Evolutionary conservation across 176 grass and related monocot genomes (phyloP).

Genomic region (Melocanna baccifera): DNA sequence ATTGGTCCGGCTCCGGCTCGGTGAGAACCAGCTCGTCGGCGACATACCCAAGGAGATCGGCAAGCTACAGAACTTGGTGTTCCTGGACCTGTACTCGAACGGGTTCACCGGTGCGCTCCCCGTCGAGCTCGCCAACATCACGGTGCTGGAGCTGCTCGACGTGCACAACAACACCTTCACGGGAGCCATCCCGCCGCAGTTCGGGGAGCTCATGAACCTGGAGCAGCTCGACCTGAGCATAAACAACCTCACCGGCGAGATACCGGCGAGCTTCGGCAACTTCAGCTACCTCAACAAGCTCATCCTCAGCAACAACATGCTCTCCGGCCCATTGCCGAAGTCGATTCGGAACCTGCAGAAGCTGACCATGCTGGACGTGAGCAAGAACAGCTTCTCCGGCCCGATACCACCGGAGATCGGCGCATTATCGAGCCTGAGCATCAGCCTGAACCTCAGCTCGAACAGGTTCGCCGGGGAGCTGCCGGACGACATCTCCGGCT

Average conservation of each 20-base stretch:
- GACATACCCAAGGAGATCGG: slow-evolving; percentile 71
- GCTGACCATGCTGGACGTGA: slow-evolving; percentile 77
- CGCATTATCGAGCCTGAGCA: slow-evolving; percentile 68
- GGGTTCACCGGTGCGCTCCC: slow-evolving; percentile 56
- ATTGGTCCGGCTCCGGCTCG: slow-evolving; percentile 69
- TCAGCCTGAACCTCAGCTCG: slow-evolving; percentile 77
- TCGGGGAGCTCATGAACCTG: slow-evolving; percentile 80
- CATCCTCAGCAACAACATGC: slow-evolving; percentile 64
- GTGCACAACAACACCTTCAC: slow-evolving; percentile 80
- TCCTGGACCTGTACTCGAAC: slow-evolving; percentile 86
- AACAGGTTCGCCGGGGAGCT: slow-evolving; percentile 75
- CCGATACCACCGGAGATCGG: slow-evolving; percentile 58
- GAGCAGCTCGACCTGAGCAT: slow-evolving; percentile 91
- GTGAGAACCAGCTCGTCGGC: slow-evolving; percentile 81
- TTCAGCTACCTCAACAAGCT: slow-evolving; percentile 97
- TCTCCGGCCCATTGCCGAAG: slow-evolving; percentile 53
- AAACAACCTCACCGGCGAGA: slow-evolving; percentile 63
- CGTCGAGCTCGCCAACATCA: slow-evolving; percentile 71
- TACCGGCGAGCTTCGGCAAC: slow-evolving; percentile 79
- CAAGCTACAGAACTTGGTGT: slow-evolving; percentile 83
- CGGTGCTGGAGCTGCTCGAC: slow-evolving; percentile 86
- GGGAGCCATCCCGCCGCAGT: slow-evolving; percentile 48
- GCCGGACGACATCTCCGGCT: slow-evolving; percentile 69
- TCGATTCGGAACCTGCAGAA: slow-evolving; percentile 83
- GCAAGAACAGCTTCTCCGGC: slow-evolving; percentile 65